These are phyloP conservation scores for Sordariomycetes sp. DNA, from an alignment of 2,329 filamentous ascomycete genomes.

Conservation along the genomic window DNA sequence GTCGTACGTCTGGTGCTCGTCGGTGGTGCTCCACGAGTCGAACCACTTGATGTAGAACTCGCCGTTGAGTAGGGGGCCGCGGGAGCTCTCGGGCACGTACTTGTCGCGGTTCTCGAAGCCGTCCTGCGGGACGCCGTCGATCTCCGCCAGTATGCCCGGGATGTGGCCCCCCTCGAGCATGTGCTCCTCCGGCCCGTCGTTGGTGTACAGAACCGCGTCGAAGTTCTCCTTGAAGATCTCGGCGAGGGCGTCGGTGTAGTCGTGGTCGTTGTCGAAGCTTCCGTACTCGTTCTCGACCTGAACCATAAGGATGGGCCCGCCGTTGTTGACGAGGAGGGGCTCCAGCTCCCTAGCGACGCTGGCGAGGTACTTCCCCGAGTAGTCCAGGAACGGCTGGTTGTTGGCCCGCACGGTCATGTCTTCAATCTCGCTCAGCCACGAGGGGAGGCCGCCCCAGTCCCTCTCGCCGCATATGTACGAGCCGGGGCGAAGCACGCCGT, in stretches of 20 bases:
- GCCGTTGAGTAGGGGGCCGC: slow-evolving; percentile 34
- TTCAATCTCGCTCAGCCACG: slow-evolving; percentile 28
- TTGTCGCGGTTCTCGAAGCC: slow-evolving; percentile 28
- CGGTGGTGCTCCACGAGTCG: slow-evolving; percentile 30
- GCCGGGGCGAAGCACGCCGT: slow-evolving; percentile 32
- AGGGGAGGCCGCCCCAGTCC: slow-evolving; percentile 37
- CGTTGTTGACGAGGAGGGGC: slow-evolving; percentile 24
- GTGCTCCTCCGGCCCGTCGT: slow-evolving; percentile 32
- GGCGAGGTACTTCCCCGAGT: slow-evolving; percentile 24
- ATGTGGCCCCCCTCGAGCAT: slow-evolving; percentile 31
- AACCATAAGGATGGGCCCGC: slow-evolving; percentile 36
- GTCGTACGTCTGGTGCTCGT: slow-evolving; percentile 21
- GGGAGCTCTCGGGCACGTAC: slow-evolving; percentile 29
- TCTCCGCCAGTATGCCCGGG: slow-evolving; percentile 30
- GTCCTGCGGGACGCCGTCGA: slow-evolving; percentile 28
- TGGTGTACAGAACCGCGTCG: slow-evolving; percentile 34
- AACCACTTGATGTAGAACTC: slow-evolving; percentile 35
- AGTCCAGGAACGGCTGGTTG: slow-evolving; percentile 26
- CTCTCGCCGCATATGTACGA: slow-evolving; percentile 38
- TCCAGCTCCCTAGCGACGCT: slow-evolving; percentile 24
- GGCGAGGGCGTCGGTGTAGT: slow-evolving; percentile 27
- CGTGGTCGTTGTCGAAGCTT: slow-evolving; percentile 31
- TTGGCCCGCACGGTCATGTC: slow-evolving; percentile 28
- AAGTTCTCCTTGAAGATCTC: slow-evolving; percentile 30
- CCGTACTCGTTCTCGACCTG: slow-evolving; percentile 43